phyloP scores from a whole-genome alignment of 192 early-diverging fungal genomes.

The Backusella parvicylindrica region DNA sequence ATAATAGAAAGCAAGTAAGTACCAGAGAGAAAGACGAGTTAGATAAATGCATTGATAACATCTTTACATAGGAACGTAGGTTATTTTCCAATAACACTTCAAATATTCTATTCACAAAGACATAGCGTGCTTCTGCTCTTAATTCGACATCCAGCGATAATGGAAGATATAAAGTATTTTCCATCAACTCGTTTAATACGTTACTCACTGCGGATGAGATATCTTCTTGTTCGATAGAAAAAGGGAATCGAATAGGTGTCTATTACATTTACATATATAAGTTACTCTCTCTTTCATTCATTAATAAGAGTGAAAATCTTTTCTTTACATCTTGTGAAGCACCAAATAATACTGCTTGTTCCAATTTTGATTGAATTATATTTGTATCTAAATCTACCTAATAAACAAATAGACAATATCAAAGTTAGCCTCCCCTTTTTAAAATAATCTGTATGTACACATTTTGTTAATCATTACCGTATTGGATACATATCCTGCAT shows the following conservation, averaged over 20 bases:
- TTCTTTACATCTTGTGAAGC: neutral
- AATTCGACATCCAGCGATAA: neutral
- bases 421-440: no score
- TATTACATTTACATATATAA: neutral
- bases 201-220: neutral
- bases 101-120: conserved; percentile 1
- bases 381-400: neutral
- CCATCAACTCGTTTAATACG: neutral
- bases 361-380: neutral
- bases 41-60: neutral
- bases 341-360: neutral
- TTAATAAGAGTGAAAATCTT: neutral
- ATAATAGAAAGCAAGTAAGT: neutral
- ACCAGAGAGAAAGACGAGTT: neutral
- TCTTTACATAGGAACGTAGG: neutral
- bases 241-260: neutral
- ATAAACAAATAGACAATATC: no score
- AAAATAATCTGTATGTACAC: neutral
- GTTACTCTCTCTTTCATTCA: no score
- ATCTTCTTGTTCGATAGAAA: neutral
- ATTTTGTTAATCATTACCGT: neutral
- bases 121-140: neutral
- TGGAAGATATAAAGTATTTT: neutral
- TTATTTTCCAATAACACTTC: neutral
- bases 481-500: neutral